Base-by-base conservation (phyloP, 1,284 basidiomycete genomes). In the Wallemia mellicola region DNA sequence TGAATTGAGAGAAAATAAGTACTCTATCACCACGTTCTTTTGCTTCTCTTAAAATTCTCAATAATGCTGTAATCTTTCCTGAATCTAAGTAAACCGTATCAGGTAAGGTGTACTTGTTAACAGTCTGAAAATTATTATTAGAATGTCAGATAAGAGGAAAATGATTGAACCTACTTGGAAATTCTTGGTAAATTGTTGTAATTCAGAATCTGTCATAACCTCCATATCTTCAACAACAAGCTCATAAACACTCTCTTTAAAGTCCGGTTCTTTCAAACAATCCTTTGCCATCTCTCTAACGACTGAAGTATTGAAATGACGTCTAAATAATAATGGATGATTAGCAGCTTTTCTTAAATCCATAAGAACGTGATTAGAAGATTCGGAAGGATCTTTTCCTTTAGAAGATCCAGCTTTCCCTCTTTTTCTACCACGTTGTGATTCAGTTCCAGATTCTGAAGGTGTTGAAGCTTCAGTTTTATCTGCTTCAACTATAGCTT, bases 241-340 rank as follows among this genome's bases (percentile, higher is more conserved):
- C 38, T 87, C 78, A 65, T 79, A 82, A 33, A 82, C 67, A 14
- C 83, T 83, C 14, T 85, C 83, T 27, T 82, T 71, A 76, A 82
- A 69, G 81, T 26, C 27, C n/a, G 48, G 55, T n/a, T 57, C 55
- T 68, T 88, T 88, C 67, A 98, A 70, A 61, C 94, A 77, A 58
- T 83, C 79, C 65, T 79, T 82, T 0, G 92, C 80, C 64, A 98
- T 79, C 1, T 77, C 73, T 24, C 76, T 75, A 64, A 99, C 72
- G 58, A 75, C 79, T 28, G 80, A 75, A 65, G 92, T 83, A 28
- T 81, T 82, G 69, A 86, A 99, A 5, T 77, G 75, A 24, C 78
- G 78, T 24, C 94, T 77, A 74, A 98, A 96, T 2, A 98, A 75
- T 79, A 98, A 82, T 2, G 94, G 92, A 71, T 99, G 94, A 56